A percentile compares a stretch with the other conserved stretches of the same genome.
phyloP scores from a whole-genome alignment of 1,284 basidiomycete genomes.

The Cutaneotrichosporon cyanovorans region DNA sequence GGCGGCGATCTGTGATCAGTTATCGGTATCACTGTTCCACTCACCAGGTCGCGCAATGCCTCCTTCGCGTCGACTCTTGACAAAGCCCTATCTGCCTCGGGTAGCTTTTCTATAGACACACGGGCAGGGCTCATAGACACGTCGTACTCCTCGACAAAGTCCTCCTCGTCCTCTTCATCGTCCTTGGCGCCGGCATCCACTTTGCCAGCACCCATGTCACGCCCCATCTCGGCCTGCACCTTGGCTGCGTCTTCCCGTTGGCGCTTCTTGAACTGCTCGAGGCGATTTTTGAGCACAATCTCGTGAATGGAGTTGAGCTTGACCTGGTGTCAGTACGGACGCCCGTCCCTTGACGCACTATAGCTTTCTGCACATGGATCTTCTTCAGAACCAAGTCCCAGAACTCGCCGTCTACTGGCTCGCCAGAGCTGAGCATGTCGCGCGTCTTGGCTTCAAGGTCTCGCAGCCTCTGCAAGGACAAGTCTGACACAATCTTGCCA shows the following conservation, averaged over 20 bases:
- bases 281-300: slow-evolving; percentile 86
- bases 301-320: slow-evolving; percentile 89
- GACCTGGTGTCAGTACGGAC: slow-evolving; percentile 52
- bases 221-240: slow-evolving; percentile 83
- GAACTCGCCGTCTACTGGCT: slow-evolving; percentile 94
- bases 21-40: no score
- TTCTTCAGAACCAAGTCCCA: slow-evolving; percentile 92
- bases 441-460: slow-evolving; percentile 80
- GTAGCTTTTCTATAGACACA: slow-evolving; percentile 62
- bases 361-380: slow-evolving; percentile 96
- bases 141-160: slow-evolving; percentile 61
- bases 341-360: slow-evolving; percentile 50
- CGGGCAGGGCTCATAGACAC: slow-evolving; percentile 71
- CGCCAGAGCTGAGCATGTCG: slow-evolving; percentile 77
- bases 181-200: slow-evolving; percentile 52
- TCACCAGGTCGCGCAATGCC: slow-evolving; percentile 49
- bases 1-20: slow-evolving; percentile 36
- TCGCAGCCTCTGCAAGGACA: slow-evolving; percentile 69
- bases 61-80: slow-evolving; percentile 65
- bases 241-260: slow-evolving; percentile 91
- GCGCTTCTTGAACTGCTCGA: slow-evolving; percentile 88
- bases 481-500: slow-evolving; percentile 34
- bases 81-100: slow-evolving; percentile 67
- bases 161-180: slow-evolving; percentile 36
- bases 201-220: slow-evolving; percentile 52